Conservation (phyloP, 2,329 filamentous ascomycete species). For the Cadophora luteo-olivacea region DNA sequence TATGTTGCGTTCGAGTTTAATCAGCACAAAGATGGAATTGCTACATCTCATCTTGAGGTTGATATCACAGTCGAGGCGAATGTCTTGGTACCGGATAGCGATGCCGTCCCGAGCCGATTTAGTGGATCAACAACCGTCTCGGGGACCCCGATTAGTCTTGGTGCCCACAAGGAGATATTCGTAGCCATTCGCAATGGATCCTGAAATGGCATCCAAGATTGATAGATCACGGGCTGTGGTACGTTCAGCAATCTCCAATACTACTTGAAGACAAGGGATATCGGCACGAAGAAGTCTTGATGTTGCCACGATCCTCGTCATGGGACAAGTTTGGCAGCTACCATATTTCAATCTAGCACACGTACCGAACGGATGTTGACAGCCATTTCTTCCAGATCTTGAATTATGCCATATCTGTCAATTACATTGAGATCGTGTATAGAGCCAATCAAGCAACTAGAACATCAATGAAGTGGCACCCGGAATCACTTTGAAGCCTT, state of each 20-base stretch:
- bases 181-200: not conserved
- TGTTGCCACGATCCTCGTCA: not conserved
- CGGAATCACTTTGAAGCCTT: constrained; percentile 1
- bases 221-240: not conserved
- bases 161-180: not conserved
- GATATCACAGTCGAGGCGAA: not conserved
- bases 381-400: constrained; percentile 25
- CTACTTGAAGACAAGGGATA: not conserved
- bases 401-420: constrained; percentile 21
- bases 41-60: not conserved
- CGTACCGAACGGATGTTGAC: not conserved
- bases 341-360: not conserved
- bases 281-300: constrained; percentile 2
- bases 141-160: not conserved
- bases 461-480: constrained; percentile 16
- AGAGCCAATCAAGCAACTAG: constrained; percentile 5
- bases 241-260: not conserved
- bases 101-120: not conserved
- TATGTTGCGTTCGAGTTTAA: not conserved
- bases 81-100: constrained; percentile 8
- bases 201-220: not conserved
- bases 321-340: not conserved
- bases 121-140: not conserved
- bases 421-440: constrained; percentile 13
- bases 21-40: not conserved